Base-by-base conservation (phyloP, 768 basidiomycete genomes). In the Agaricus subrufescens region DNA sequence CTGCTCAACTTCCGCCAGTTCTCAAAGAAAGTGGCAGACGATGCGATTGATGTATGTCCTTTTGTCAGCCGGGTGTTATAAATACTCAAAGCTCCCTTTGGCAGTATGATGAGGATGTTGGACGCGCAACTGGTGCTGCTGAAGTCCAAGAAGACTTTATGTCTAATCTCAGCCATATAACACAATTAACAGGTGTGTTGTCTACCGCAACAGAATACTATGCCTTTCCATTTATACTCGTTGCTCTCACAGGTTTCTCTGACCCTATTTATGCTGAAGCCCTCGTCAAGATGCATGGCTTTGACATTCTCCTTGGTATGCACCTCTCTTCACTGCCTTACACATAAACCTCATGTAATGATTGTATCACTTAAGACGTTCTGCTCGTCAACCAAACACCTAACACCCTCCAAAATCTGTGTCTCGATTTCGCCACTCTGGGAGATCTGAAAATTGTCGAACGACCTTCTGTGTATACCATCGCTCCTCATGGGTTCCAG, bases 221-320 rank as follows among this genome's bases (percentile, higher is more conserved):
- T 47, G 44, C 12, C n/a, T 8, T 23, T 46, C 26, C 54, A 42
- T 40, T 15, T 27, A 44, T 6, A 50, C 49, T 23, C 7, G 40
- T 52, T 59, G 25, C 23, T 47, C 44, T 50, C 34, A 86, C 34
- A 86, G 94, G 96, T 31, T 98, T 98, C 81, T 97, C 95, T 27
- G 97, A 98, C 68, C 93, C 96, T 10, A 93, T 99, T 60, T 98
- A 98, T 63, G 95, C 95, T 7, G 97, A 99, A 69, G 95, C 96
- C 2, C 93, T 92, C 65, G 95, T 98, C 62, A 96, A 94, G 69
- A 92, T 98, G 71, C 92, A 98, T 61, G 94, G 94, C 39, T 98
- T 98, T 69, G 96, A 99, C 68, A 97, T 99, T 65, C 72, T 93
- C 42, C 83, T 99, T 3, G 93, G 91, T 91, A 52, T 26, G 76